Base-by-base conservation (phyloP, 495 filamentous ascomycete species). In the Aspergillus nidulans region DNA sequence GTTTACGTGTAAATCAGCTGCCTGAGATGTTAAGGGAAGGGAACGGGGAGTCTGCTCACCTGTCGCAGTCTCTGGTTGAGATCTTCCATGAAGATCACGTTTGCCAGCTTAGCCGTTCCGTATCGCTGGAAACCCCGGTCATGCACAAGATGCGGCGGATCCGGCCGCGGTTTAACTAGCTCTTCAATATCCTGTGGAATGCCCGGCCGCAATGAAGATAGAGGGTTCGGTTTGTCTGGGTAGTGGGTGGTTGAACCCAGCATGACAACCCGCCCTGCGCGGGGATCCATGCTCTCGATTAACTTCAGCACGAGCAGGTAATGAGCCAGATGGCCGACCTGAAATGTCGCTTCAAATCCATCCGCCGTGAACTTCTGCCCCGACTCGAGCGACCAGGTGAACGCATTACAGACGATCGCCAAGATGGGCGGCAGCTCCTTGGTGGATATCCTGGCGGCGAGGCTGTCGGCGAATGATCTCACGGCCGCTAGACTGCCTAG, bases 321-420 rank as follows among this genome's bases (percentile, higher is more conserved):
- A 49, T 79, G 75, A 0, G 75, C 64, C 40, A 78, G 54, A 51
- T 79, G 73, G 40, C 64, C 68, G 15, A 79, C 69, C 49, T 77
- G 72, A 15, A 79, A 70, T 15, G 67, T 71, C 30, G 67, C 69
- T 54, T 81, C 78, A 18, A 67, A 68, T 6, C 71, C 69, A 52
- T 78, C 76, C 1, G 34, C 52, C 0, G 74, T 77, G 26, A 70
- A 63, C 41, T 77, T 68, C 49, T 64, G 61, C 13, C 66, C 63
- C 18, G 39, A 25, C 25, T 56, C 52, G 2, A 79, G 58, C 16
- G 73, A 76, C 69, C 70, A 75, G 24, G 70, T 69, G 53, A 65
- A 72, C 0, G 77, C 76, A 53, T 79, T 80, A 63, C 70, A 77
- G 24, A 81, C 52, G 34, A 79, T 71, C 5, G 68, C 61, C 19